Percentiles rank a stretch among this genome's conserved stretches.
Evolutionary conservation across 352 stramenopile species (phyloP).

Genomic region (Saprolegnia diclina): DNA sequence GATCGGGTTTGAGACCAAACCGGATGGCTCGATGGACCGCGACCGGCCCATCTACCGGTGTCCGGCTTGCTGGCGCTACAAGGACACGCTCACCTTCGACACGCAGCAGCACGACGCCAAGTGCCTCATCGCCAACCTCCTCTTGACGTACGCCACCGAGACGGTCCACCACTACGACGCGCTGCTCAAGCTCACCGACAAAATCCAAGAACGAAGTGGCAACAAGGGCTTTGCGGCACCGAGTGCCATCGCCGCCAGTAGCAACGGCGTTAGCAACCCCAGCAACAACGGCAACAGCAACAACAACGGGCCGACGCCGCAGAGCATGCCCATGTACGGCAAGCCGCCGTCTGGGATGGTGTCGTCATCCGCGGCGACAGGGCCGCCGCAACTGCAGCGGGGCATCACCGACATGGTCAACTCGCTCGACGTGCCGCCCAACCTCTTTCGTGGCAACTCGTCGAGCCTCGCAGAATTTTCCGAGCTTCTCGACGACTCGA

Average conservation of each 20-base stretch:
- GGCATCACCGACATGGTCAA: conserved; percentile 59
- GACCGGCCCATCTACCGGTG: conserved; percentile 78
- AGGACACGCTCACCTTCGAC: conserved; percentile 80
- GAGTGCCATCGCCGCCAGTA: conserved; percentile 56
- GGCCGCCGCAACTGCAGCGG: conserved; percentile 35
- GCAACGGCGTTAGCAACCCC: conserved; percentile 36
- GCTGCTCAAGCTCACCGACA: conserved; percentile 70
- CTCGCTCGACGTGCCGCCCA: conserved; percentile 61
- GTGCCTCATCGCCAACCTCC: conserved; percentile 74
- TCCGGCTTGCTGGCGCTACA: conserved; percentile 77
- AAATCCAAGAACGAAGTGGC: conserved; percentile 1
- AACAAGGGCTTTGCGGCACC: conserved; percentile 25
- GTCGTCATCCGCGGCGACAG: conserved; percentile 39
- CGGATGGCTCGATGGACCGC: conserved; percentile 54
- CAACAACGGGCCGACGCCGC: conserved; percentile 43
- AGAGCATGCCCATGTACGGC: conserved; percentile 29
- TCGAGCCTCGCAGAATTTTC: conserved; percentile 73
- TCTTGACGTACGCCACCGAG: conserved; percentile 74
- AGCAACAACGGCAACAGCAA: conserved; percentile 44
- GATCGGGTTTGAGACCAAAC: conserved; percentile 72
- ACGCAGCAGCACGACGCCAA: conserved; percentile 77
- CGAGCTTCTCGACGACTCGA: conserved; percentile 65
- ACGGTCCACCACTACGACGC: conserved; percentile 72
- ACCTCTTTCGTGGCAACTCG: conserved; percentile 68
- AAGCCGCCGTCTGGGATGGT: conserved; percentile 43